Evolutionary conservation across 805 yeast species (phyloP).

Genomic region (Candida xyloterini): DNA sequence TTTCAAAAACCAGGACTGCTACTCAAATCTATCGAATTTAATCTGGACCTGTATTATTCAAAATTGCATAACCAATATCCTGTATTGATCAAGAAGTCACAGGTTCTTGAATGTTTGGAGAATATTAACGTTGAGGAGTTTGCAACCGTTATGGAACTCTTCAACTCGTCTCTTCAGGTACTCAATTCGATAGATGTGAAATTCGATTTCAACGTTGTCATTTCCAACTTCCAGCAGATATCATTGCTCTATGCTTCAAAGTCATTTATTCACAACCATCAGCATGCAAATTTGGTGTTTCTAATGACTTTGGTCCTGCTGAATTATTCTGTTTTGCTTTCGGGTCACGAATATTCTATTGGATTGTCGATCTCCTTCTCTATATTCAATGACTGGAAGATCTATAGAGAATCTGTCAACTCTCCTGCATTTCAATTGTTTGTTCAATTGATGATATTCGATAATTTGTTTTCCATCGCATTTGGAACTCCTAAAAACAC

Average conservation of each 20-base stretch:
- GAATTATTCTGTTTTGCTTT: slow-evolving; percentile 55
- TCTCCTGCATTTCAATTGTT: slow-evolving; percentile 35
- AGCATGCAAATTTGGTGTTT: slow-evolving; percentile 32
- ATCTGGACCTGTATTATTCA: slow-evolving; percentile 40
- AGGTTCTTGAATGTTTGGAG: slow-evolving; percentile 27
- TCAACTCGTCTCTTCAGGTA: slow-evolving; percentile 39
- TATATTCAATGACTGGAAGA: slow-evolving; percentile 56
- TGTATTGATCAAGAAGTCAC: slow-evolving; percentile 37
- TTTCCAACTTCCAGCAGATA: slow-evolving; percentile 35
- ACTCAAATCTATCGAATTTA: slow-evolving; percentile 30
- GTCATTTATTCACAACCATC: slow-evolving; percentile 28
- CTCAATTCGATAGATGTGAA: slow-evolving; percentile 31
- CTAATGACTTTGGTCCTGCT: slow-evolving; percentile 40
- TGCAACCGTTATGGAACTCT: slow-evolving; percentile 37
- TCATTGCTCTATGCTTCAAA: slow-evolving; percentile 37
- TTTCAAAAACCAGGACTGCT: slow-evolving; percentile 23
- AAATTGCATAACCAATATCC: slow-evolving; percentile 46
- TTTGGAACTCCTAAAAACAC: slow-evolving; percentile 42
- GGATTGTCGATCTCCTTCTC: slow-evolving; percentile 53
- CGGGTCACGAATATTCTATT: slow-evolving; percentile 59
- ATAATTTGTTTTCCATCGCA: slow-evolving; percentile 49
- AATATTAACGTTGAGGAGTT: slow-evolving; percentile 31
- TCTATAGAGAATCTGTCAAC: slow-evolving; percentile 35
- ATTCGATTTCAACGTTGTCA: slow-evolving; percentile 33
- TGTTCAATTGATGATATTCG: slow-evolving; percentile 46